Evolutionary conservation across 495 filamentous ascomycete species (phyloP).

Genomic region (Talaromyces borbonicus): DNA sequence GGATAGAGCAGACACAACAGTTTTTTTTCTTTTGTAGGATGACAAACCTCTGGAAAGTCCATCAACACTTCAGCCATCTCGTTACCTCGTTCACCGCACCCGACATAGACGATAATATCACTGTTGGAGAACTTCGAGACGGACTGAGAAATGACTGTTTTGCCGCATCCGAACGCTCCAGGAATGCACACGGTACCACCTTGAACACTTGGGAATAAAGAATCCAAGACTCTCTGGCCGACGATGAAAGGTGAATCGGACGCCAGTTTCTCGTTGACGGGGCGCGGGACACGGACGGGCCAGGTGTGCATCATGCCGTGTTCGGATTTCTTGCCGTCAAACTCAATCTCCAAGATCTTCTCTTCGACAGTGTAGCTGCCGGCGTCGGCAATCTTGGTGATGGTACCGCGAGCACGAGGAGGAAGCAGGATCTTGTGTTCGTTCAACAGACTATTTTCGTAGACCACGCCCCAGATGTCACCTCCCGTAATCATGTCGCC

Average conservation of each 20-base stretch:
- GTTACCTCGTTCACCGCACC: constrained; percentile 96
- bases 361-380: constrained; percentile 91
- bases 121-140: constrained; percentile 99
- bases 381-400: constrained; percentile 78
- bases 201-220: constrained; percentile 95
- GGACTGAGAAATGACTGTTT: constrained; percentile 97
- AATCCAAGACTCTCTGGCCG: constrained; percentile 91
- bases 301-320: constrained; percentile 97
- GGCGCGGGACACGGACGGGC: constrained; percentile 96
- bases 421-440: constrained; percentile 96
- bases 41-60: constrained; percentile 81
- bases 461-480: constrained; percentile 87
- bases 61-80: constrained; percentile 99
- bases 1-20: background rate
- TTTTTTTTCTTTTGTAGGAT: background rate
- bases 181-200: constrained; percentile 97
- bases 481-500: constrained; percentile 96
- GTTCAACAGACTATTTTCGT: constrained; percentile 90
- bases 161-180: constrained; percentile 96
- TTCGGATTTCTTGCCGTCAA: constrained; percentile 88
- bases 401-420: constrained; percentile 79
- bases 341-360: constrained; percentile 92
- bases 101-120: constrained; percentile 98
- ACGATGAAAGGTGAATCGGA: constrained; percentile 87
- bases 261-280: constrained; percentile 78